These are phyloP conservation scores for Tylopilus vinaceipallidus DNA, from an alignment of 768 basidiomycete species.

Conservation along the genomic window DNA sequence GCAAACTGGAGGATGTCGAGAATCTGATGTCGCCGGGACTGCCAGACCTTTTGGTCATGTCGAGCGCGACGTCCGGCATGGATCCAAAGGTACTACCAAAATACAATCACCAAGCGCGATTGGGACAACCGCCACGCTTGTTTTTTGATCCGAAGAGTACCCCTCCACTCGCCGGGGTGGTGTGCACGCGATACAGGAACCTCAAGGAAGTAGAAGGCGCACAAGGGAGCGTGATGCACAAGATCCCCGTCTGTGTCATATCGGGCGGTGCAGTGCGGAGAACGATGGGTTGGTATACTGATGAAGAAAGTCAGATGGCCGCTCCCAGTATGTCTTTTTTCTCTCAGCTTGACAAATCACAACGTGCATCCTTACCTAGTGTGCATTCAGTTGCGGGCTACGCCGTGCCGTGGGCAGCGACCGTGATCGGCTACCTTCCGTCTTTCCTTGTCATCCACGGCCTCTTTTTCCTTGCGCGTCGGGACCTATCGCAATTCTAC, in stretches of 20 bases:
- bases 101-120: no score
- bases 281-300: conserved; percentile 6
- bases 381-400: conserved; percentile 13
- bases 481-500: background rate
- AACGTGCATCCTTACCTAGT: no score
- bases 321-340: background rate
- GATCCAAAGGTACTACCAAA: no score
- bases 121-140: no score
- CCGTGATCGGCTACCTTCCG: conserved; percentile 9
- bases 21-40: no score
- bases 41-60: no score
- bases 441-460: conserved; percentile 22
- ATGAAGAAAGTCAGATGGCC: conserved; percentile 10
- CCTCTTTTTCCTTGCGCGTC: conserved; percentile 17
- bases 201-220: conserved; percentile 8
- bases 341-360: background rate
- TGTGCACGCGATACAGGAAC: conserved; percentile 1
- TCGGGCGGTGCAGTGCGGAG: conserved; percentile 1
- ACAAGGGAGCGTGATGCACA: conserved; percentile 1
- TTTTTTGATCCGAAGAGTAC: no score
- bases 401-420: conserved; percentile 16
- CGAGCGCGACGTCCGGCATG: no score
- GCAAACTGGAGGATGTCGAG: no score
- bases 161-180: background rate
- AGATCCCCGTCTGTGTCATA: conserved; percentile 7